Percentiles rank a stretch among this genome's conserved stretches.
Conservation (phyloP, 495 filamentous ascomycete genomes). For the Neurospora sublineolata region DNA sequence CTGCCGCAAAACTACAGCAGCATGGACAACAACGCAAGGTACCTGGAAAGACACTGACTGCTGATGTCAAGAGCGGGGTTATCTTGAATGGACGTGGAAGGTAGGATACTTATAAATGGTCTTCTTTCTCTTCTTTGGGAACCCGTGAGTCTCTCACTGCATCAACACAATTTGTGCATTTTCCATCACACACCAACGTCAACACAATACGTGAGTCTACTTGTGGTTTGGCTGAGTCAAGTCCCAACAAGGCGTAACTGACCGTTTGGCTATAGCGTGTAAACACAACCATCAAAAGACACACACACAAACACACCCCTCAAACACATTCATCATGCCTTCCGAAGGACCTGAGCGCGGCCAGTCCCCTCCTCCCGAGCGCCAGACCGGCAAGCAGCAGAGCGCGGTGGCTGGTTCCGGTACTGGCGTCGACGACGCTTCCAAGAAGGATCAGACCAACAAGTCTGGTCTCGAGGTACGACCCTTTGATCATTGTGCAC, state of each 20-base stretch:
- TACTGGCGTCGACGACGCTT: constrained; percentile 36
- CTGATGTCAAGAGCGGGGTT: not conserved
- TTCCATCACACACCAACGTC: not conserved
- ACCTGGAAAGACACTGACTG: not conserved
- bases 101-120: not conserved
- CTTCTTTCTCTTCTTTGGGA: not conserved
- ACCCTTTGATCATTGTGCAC: not conserved
- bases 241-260: not conserved
- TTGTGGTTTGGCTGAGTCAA: not conserved
- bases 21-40: not conserved
- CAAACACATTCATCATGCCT: constrained; percentile 9
- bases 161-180: not conserved
- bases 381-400: constrained; percentile 53
- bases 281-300: not conserved
- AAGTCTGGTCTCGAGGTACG: constrained; percentile 37
- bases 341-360: constrained; percentile 39
- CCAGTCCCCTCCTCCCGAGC: constrained; percentile 71
- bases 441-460: constrained; percentile 39
- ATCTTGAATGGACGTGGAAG: not conserved
- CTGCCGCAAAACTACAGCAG: not conserved
- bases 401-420: constrained; percentile 44
- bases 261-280: not conserved
- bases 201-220: not conserved
- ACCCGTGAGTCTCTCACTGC: not conserved
- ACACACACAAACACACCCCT: not conserved